A percentile compares a stretch with the other conserved stretches of the same genome.
Conservation (phyloP, 345 rosid genomes). For the Atalantia buxifolia region DNA sequence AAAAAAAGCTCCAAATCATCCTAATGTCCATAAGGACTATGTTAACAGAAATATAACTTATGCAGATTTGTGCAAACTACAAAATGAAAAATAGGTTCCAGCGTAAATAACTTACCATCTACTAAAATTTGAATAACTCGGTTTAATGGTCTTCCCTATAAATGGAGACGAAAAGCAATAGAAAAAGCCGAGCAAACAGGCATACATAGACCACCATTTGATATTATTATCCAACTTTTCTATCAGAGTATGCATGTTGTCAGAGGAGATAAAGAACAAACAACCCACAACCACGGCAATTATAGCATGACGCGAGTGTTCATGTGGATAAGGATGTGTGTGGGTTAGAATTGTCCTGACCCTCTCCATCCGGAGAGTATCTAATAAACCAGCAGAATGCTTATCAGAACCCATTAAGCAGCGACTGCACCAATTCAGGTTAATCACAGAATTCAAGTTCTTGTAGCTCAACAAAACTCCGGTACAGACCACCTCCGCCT, state of each 20-base stretch:
- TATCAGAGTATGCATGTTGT: conserved; percentile 91
- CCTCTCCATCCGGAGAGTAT: conserved; percentile 75
- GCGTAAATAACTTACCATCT: conserved; percentile 61
- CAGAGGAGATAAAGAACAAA: conserved; percentile 92
- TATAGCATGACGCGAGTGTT: conserved; percentile 95
- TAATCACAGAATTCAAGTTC: conserved; percentile 7
- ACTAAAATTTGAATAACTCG: conserved; percentile 95
- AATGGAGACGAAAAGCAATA: conserved; percentile 98
- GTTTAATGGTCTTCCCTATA: conserved; percentile 90
- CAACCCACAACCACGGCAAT: conserved; percentile 94
- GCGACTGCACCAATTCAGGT: background rate
- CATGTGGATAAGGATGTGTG: conserved; percentile 93
- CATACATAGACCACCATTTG: conserved; percentile 99
- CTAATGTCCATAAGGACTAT: background rate
- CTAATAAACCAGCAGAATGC: conserved; percentile 48
- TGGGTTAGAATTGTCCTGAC: conserved; percentile 83
- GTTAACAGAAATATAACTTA: background rate
- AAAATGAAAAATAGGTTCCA: background rate
- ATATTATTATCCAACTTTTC: conserved; percentile 83
- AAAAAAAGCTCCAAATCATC: conserved; percentile 16
- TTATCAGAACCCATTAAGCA: conserved; percentile 53
- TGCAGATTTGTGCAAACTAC: background rate
- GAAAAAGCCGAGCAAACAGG: conserved; percentile 94
- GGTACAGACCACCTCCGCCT: conserved; percentile 14
- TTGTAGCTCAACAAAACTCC: conserved; percentile 14